Percentiles rank a stretch among this genome's conserved stretches.
Evolutionary conservation across 2,329 filamentous ascomycete species (phyloP).

Genomic region (Alternaria gansuensis): DNA sequence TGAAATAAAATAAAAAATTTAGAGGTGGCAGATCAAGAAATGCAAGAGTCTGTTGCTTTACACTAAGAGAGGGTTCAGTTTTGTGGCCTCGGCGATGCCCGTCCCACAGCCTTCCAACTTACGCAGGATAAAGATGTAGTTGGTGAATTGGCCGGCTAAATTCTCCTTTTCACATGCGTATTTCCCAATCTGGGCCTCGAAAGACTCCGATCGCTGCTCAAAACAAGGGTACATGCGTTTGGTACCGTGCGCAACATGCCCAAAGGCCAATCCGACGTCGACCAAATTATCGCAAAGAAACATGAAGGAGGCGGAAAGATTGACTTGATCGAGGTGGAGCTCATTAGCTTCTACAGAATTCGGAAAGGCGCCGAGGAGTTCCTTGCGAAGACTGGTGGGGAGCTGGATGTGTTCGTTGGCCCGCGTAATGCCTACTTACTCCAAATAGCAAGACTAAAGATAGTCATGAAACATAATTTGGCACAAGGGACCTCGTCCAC

Average conservation of each 20-base stretch:
- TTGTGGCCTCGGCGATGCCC: background rate
- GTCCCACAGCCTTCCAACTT: background rate
- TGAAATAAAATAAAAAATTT: too few species aligned
- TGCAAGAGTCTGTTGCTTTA: too few species aligned
- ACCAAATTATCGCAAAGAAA: background rate
- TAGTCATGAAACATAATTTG: conserved; percentile 53
- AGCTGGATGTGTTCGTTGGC: conserved; percentile 36
- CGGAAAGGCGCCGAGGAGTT: conserved; percentile 18
- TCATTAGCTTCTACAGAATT: conserved; percentile 24
- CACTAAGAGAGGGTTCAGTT: too few species aligned
- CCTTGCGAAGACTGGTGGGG: conserved; percentile 9
- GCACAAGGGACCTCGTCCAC: conserved; percentile 59
- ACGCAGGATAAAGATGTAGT: background rate
- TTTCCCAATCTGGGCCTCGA: background rate
- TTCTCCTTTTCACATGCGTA: background rate
- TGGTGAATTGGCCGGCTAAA: background rate
- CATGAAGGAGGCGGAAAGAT: background rate
- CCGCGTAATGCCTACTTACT: conserved; percentile 45
- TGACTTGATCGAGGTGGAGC: conserved; percentile 26
- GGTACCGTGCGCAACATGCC: background rate
- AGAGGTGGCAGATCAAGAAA: too few species aligned
- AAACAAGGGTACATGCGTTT: background rate
- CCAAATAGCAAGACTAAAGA: conserved; percentile 36
- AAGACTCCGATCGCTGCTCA: background rate
- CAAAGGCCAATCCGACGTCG: background rate